These are phyloP conservation scores for Straminergon stramineum DNA, from an alignment of 225 moss, liverwort and hornwort species.

Conservation along the genomic window DNA sequence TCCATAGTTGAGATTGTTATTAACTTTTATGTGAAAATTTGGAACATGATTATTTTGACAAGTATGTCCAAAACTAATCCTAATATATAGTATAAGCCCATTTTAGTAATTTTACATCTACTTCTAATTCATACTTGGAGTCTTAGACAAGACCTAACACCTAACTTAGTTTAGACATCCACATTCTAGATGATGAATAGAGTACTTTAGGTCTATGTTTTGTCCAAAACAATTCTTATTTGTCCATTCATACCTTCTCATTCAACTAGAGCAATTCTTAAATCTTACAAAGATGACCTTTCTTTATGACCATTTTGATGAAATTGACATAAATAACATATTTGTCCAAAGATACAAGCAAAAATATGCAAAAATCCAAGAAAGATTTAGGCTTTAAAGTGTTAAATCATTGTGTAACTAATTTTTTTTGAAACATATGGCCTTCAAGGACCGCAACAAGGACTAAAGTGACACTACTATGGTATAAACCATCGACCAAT, in stretches of 20 bases:
- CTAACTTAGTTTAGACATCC: accelerated
- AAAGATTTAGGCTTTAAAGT: neutral
- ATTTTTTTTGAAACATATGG: no score
- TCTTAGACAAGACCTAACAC: neutral
- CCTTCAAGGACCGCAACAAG: no score
- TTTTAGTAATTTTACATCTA: neutral
- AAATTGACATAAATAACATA: neutral
- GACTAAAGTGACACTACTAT: no score
- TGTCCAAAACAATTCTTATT: neutral
- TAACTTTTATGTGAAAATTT: no score
- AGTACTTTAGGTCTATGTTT: neutral
- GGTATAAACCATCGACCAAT: no score
- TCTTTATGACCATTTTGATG: neutral
- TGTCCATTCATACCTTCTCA: neutral
- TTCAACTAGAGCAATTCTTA: neutral
- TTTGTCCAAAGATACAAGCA: neutral
- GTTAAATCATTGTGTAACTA: no score
- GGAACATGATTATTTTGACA: neutral
- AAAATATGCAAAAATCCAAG: neutral
- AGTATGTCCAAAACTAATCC: neutral
- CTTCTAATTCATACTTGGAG: neutral
- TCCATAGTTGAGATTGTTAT: neutral
- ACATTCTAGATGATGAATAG: neutral
- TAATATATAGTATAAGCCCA: accelerated
- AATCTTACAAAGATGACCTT: neutral